Evolutionary conservation across 257 asterid genomes (phyloP).

Genomic region (Linaria vulgaris): DNA sequence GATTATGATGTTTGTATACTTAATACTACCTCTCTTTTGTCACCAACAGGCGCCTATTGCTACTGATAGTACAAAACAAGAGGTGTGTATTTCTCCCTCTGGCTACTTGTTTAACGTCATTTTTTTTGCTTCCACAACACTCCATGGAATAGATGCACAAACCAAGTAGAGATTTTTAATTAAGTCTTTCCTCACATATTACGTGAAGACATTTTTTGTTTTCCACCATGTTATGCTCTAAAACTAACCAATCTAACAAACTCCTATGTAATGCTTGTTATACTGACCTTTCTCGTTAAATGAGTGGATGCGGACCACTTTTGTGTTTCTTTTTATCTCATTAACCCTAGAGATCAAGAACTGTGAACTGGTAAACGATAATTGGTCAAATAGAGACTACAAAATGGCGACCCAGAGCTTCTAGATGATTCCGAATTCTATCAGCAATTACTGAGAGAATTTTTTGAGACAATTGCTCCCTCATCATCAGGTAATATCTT

Average conservation of each 20-base stretch:
- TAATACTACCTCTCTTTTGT: slow-evolving; percentile 25
- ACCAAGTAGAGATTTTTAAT: no score
- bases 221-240: background rate
- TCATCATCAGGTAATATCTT: slow-evolving; percentile 69
- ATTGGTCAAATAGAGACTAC: background rate
- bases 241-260: background rate
- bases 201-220: no score
- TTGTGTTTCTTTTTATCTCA: background rate
- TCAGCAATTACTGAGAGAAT: slow-evolving; percentile 86
- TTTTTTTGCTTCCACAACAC: background rate
- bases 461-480: slow-evolving; percentile 84
- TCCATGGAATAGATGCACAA: no score
- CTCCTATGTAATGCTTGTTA: background rate
- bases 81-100: slow-evolving; percentile 44
- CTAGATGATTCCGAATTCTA: slow-evolving; percentile 85
- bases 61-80: slow-evolving; percentile 36
- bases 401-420: slow-evolving; percentile 65
- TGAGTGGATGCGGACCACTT: background rate
- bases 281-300: background rate
- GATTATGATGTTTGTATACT: background rate
- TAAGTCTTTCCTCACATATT: no score
- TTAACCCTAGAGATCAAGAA: background rate
- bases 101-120: slow-evolving; percentile 1
- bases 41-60: slow-evolving; percentile 51
- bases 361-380: slow-evolving; percentile 5